phyloP scores from a whole-genome alignment of 2,329 filamentous ascomycete genomes.

The Nothomitra cinnamomea region DNA sequence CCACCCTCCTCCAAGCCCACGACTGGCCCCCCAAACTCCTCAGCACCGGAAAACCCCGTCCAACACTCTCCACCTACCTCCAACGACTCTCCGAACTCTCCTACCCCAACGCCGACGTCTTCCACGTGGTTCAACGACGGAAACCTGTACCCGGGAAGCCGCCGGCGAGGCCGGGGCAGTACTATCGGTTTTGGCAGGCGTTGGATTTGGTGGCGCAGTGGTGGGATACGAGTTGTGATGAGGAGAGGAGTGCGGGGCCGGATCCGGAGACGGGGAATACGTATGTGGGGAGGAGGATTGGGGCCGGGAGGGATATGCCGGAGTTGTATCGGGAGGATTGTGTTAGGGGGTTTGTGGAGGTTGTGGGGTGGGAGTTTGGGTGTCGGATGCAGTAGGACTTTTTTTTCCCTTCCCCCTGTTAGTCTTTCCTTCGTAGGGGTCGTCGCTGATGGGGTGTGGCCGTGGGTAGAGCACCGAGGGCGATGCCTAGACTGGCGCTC shows the following conservation, averaged over 20 bases:
- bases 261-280: slow-evolving; percentile 10
- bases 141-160: slow-evolving; percentile 26
- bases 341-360: slow-evolving; percentile 38
- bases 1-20: slow-evolving; percentile 2
- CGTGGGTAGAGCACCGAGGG: slow-evolving; percentile 28
- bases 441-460: too few relatives aligned
- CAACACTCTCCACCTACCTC: slow-evolving; percentile 15
- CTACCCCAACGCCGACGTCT: slow-evolving; percentile 38
- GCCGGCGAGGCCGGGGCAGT: slow-evolving; percentile 34
- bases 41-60: slow-evolving; percentile 1
- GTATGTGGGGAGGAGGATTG: slow-evolving; percentile 43
- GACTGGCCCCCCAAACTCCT: slow-evolving; percentile 9
- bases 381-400: slow-evolving; percentile 25
- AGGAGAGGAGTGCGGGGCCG: slow-evolving; percentile 26
- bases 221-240: slow-evolving; percentile 42
- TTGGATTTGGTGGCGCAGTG: slow-evolving; percentile 43
- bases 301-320: slow-evolving; percentile 40
- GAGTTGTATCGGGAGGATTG: slow-evolving; percentile 38
- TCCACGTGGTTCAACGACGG: slow-evolving; percentile 35
- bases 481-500: slow-evolving; percentile 29
- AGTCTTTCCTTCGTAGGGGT: too few relatives aligned
- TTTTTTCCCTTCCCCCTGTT: too few relatives aligned
- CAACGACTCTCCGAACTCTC: slow-evolving; percentile 30
- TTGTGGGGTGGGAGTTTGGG: slow-evolving; percentile 39
- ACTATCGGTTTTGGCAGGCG: slow-evolving; percentile 42